Conservation (phyloP, 2,329 filamentous ascomycete species). For the Diplodia mutila region DNA sequence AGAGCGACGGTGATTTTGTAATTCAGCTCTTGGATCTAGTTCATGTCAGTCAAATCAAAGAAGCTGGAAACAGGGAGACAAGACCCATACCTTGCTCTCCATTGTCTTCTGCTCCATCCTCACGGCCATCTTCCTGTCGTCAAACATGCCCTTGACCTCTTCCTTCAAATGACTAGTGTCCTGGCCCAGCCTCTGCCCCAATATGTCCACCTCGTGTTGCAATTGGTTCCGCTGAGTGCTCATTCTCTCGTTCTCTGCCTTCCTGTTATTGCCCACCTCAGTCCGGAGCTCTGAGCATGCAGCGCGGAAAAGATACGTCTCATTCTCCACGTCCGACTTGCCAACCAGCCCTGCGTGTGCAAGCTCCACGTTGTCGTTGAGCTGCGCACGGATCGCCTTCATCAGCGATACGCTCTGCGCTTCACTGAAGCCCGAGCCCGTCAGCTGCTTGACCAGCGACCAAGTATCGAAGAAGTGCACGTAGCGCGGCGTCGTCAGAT, state of each 20-base stretch:
- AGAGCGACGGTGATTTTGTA: constrained; percentile 93
- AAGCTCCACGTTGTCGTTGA: constrained; percentile 78
- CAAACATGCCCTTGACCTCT: constrained; percentile 92
- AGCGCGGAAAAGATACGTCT: constrained; percentile 83
- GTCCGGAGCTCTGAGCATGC: constrained; percentile 90
- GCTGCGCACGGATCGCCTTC: constrained; percentile 82
- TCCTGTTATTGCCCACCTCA: constrained; percentile 79
- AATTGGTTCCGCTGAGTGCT: constrained; percentile 81
- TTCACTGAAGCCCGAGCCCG: constrained; percentile 69
- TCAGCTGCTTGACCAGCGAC: constrained; percentile 79
- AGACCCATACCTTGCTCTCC: constrained; percentile 69
- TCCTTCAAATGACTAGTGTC: constrained; percentile 82
- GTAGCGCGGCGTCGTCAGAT: constrained; percentile 75
- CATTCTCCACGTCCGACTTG: constrained; percentile 91
- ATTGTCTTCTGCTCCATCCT: constrained; percentile 83
- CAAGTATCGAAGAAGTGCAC: constrained; percentile 98
- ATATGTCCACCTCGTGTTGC: constrained; percentile 93
- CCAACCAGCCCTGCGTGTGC: constrained; percentile 81
- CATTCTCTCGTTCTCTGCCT: constrained; percentile 77
- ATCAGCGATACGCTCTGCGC: constrained; percentile 82
- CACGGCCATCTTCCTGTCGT: constrained; percentile 92
- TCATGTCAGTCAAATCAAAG: background rate
- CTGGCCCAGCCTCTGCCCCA: constrained; percentile 82
- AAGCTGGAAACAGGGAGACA: background rate
- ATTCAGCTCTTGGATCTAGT: constrained; percentile 85